Conservation (phyloP, 2,329 filamentous ascomycete genomes). For the Diaporthe australafricana region DNA sequence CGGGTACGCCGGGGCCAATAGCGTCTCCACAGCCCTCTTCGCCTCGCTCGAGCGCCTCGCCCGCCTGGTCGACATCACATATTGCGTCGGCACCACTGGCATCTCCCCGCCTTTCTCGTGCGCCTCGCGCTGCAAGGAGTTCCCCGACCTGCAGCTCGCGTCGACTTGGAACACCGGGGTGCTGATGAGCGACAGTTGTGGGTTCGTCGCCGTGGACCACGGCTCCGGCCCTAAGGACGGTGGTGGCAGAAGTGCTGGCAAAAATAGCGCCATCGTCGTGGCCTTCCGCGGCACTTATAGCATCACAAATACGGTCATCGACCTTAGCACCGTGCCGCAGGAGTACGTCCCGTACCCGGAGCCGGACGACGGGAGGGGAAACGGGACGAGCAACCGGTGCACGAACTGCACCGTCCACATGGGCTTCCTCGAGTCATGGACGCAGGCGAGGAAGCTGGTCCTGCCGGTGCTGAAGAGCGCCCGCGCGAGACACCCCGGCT, state of each 20-base stretch:
- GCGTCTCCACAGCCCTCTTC: conserved; percentile 75
- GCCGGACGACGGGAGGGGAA: conserved; percentile 53
- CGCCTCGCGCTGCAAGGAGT: conserved; percentile 85
- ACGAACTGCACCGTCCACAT: conserved; percentile 91
- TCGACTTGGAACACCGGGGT: conserved; percentile 85
- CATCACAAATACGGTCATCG: conserved; percentile 88
- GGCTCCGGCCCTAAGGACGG: conserved; percentile 78
- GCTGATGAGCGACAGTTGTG: conserved; percentile 89
- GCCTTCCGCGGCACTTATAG: conserved; percentile 97
- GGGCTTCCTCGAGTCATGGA: conserved; percentile 90
- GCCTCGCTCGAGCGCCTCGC: conserved; percentile 85
- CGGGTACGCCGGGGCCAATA: conserved; percentile 9
- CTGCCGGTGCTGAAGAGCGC: conserved; percentile 74
- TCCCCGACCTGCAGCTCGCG: conserved; percentile 81
- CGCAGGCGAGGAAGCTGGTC: conserved; percentile 76
- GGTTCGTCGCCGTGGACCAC: conserved; percentile 91
- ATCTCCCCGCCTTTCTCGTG: conserved; percentile 87
- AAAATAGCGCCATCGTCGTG: conserved; percentile 72
- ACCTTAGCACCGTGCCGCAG: conserved; percentile 90
- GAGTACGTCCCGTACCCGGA: conserved; percentile 89
- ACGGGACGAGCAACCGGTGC: conserved; percentile 64
- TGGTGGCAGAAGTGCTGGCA: conserved; percentile 57
- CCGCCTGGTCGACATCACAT: conserved; percentile 93
- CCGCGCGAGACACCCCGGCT: conserved; percentile 72
- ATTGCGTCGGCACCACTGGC: conserved; percentile 89